Percentiles rank a stretch among this genome's conserved stretches.
Evolutionary conservation across 192 early-diverging fungal species (phyloP).

Genomic region (Chytriomyces hyalinus): DNA sequence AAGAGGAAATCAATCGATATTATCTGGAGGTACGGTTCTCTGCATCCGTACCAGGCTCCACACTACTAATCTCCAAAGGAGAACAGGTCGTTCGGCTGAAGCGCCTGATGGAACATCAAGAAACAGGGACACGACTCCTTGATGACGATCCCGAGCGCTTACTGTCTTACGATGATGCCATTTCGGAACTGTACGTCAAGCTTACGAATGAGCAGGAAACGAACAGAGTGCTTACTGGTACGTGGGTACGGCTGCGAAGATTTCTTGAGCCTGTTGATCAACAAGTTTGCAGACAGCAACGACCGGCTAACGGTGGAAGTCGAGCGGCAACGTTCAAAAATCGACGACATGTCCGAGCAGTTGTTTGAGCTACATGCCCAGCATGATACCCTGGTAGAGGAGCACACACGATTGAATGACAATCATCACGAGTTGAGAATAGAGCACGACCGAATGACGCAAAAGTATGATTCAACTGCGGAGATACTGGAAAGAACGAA

Average conservation of each 20-base stretch:
- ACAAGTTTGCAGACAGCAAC: slow-evolving; percentile 11
- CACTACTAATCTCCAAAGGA: no score
- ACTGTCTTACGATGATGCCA: slow-evolving; percentile 36
- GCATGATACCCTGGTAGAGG: neutral
- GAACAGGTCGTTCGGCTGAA: slow-evolving; percentile 29
- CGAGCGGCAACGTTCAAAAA: slow-evolving; percentile 1
- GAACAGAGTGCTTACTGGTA: slow-evolving; percentile 20
- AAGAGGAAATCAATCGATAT: slow-evolving; percentile 36
- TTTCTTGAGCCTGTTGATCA: neutral
- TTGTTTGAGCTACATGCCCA: slow-evolving; percentile 13
- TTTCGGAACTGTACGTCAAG: slow-evolving; percentile 28
- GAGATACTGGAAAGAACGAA: no score
- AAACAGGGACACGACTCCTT: slow-evolving; percentile 24
- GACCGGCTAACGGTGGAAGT: slow-evolving; percentile 7
- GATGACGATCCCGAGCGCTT: slow-evolving; percentile 35
- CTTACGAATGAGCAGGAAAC: slow-evolving; percentile 19
- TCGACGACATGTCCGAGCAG: slow-evolving; percentile 14
- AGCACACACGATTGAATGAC: slow-evolving; percentile 5
- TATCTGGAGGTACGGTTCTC: slow-evolving; percentile 27
- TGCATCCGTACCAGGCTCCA: neutral
- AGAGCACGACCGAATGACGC: neutral
- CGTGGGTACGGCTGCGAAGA: neutral
- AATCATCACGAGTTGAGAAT: neutral
- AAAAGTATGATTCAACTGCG: neutral
- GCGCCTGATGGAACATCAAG: slow-evolving; percentile 32